Base-by-base conservation (phyloP, 148 eudicot species). In the Camellia sinensis region DNA sequence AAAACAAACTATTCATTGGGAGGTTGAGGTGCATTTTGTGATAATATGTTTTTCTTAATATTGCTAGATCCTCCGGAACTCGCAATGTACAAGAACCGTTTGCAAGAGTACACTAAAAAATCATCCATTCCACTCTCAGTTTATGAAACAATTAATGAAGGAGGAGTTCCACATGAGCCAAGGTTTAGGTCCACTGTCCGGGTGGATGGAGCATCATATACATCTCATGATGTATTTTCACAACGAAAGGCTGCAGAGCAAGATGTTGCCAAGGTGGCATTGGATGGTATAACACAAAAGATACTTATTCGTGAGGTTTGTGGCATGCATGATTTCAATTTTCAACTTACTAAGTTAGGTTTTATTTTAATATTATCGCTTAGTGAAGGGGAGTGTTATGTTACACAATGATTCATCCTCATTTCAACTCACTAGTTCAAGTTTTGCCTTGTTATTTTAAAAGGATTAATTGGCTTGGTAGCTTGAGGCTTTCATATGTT, bases 261-360 rank as follows among this genome's bases (percentile, higher is more conserved):
- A 83, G 88, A 88, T 81, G 92, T 66, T 70, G 91, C 97, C 7
- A 87, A 76, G 67, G n/a, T 85, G 71, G 94, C 94, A 13, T 80
- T 89, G 74, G 82, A 75, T 41, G 79, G 74, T 50, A 53, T 91
- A 61, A 37, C 73, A 0, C 66, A 77, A 57, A 89, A 82, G 50
- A 71, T 83, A 65, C 81, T 83, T 43, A 70, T 86, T 18, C 21
- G 40, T 19, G 85, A 87, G 92, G 93, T 89, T 67, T 71, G 81
- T 59, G 75, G 14, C 17, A 8, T 18, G 6, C 5, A 57, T 44
- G n/a, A 56, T 40, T 68, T 53, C 44, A 18, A 15, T 19, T 71
- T 61, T 5, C 11, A 17, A 2, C 15, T 57, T 75, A 7, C 2
- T 3, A 56, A 53, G 10, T 40, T 57, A 5, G 4, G 29, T 56